These are phyloP conservation scores for Tetradesmus obliquus DNA, from an alignment of 139 green algal species.

Conservation along the genomic window DNA sequence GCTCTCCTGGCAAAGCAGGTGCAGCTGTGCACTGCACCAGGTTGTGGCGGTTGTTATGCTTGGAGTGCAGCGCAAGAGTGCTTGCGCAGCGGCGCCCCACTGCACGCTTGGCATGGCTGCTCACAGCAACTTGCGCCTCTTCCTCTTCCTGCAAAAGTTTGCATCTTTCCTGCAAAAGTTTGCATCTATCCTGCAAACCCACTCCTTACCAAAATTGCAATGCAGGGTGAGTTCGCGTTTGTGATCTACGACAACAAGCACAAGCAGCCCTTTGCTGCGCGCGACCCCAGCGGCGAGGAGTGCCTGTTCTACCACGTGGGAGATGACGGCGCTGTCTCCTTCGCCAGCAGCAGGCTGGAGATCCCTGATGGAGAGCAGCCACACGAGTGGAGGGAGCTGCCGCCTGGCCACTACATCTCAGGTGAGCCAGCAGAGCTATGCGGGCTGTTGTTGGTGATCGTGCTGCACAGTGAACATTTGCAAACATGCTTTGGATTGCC, in stretches of 20 bases:
- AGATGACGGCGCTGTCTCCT: slow-evolving; percentile 61
- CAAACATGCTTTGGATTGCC: too few relatives aligned
- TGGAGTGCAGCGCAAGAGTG: too few relatives aligned
- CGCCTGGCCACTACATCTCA: slow-evolving; percentile 75
- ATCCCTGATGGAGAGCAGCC: slow-evolving; percentile 41
- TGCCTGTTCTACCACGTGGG: slow-evolving; percentile 68
- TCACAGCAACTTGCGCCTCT: not conserved
- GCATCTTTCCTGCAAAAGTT: too few relatives aligned
- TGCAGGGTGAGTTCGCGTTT: slow-evolving; percentile 82
- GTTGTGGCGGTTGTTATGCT: too few relatives aligned
- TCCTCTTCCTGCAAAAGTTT: too few relatives aligned
- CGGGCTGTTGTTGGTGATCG: too few relatives aligned
- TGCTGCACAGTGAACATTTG: too few relatives aligned
- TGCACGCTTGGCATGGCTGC: not conserved
- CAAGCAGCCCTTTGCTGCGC: slow-evolving; percentile 75
- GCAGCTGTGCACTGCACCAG: not conserved
- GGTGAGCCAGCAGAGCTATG: not conserved
- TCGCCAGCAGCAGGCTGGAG: slow-evolving; percentile 55
- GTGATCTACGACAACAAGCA: slow-evolving; percentile 72
- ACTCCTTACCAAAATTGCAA: not conserved
- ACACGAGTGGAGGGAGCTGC: slow-evolving; percentile 71
- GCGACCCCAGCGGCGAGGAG: slow-evolving; percentile 62
- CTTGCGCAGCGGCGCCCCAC: too few relatives aligned
- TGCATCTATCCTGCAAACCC: too few relatives aligned
- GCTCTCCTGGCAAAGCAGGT: not conserved